phyloP scores from a whole-genome alignment of 305 asterid species.

The Solanum hybrid region DNA sequence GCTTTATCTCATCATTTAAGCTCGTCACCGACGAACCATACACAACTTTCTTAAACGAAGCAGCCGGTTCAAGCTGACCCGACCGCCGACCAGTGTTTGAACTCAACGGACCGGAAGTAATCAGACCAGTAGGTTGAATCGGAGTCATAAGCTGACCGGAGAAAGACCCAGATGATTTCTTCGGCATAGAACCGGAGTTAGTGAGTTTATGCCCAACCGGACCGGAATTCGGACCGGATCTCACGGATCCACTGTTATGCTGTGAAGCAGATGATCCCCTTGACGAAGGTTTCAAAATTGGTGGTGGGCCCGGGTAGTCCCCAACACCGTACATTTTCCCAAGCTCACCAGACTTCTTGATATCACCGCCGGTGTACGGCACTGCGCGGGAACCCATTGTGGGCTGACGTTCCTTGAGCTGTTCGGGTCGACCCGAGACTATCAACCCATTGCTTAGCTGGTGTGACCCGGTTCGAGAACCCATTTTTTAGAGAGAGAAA shows the following conservation, averaged over 20 bases:
- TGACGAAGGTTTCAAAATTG: conserved; percentile 26
- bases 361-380: conserved; percentile 93
- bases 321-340: conserved; percentile 88
- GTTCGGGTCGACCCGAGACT: conserved; percentile 88
- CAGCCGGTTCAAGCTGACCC: conserved; percentile 47
- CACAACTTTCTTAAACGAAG: conserved; percentile 33
- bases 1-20: conserved; percentile 37
- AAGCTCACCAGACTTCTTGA: conserved; percentile 85
- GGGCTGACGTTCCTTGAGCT: conserved; percentile 56
- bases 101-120: conserved; percentile 63
- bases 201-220: background rate
- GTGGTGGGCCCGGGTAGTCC: conserved; percentile 25
- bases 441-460: conserved; percentile 78
- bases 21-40: conserved; percentile 82
- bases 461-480: conserved; percentile 72
- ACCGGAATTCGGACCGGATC: conserved; percentile 84
- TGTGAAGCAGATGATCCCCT: conserved; percentile 43
- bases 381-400: conserved; percentile 66
- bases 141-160: conserved; percentile 91
- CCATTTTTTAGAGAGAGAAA: conserved; percentile 24
- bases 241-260: conserved; percentile 53
- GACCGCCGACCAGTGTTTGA: conserved; percentile 49
- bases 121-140: conserved; percentile 85
- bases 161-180: conserved; percentile 60
- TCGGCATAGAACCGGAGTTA: conserved; percentile 55